Percentiles rank a stretch among this genome's conserved stretches.
These are phyloP conservation scores for Xylaria venustula DNA, from an alignment of 495 filamentous ascomycete species.

Conservation along the genomic window DNA sequence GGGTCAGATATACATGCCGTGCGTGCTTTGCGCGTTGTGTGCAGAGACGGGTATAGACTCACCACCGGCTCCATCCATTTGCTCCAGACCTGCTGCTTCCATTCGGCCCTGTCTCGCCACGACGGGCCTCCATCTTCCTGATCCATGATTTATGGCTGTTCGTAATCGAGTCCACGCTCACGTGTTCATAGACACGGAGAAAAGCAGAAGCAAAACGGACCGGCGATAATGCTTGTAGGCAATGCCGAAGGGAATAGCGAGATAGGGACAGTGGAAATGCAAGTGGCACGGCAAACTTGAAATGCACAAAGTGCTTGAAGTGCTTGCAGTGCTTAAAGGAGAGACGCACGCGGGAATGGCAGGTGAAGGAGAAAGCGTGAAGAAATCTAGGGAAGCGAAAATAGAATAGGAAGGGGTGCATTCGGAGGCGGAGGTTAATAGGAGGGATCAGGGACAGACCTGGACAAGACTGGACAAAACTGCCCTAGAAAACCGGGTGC, in stretches of 20 bases:
- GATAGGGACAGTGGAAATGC: neutral
- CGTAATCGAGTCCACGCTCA: neutral
- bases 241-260: neutral
- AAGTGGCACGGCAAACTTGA: neutral
- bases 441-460: neutral
- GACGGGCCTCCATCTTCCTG: slow-evolving; percentile 13
- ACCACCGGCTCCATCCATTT: slow-evolving; percentile 16
- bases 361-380: neutral
- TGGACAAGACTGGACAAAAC: neutral
- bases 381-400: neutral
- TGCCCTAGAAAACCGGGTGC: neutral
- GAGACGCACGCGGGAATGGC: slow-evolving; percentile 6
- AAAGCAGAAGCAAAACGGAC: neutral
- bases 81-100: slow-evolving; percentile 20
- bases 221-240: neutral
- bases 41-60: neutral
- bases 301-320: too few relatives aligned
- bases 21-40: neutral
- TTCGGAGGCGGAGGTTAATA: slow-evolving; percentile 7
- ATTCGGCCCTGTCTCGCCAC: slow-evolving; percentile 15
- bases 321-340: neutral
- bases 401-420: slow-evolving; percentile 5
- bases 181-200: slow-evolving; percentile 4
- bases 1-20: neutral
- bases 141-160: slow-evolving; percentile 1